Evolutionary conservation across 768 basidiomycete species (phyloP).

Genomic region (Naganishia onofrii): DNA sequence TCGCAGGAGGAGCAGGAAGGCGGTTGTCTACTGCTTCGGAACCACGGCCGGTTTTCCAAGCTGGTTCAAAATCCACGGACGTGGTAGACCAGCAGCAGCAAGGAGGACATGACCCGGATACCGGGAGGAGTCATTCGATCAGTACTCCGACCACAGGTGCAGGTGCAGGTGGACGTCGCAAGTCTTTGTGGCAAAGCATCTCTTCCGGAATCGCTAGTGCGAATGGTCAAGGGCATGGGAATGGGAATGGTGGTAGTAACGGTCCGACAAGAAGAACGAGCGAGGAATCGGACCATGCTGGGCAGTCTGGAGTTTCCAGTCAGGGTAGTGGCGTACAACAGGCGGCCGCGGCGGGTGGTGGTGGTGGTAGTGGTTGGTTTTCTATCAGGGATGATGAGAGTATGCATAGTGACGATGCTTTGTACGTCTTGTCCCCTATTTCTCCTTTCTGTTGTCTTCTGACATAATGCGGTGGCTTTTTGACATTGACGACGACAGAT

Average conservation of each 20-base stretch:
- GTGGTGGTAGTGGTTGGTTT: constrained; percentile 13
- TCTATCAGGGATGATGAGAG: constrained; percentile 12
- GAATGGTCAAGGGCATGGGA: no score
- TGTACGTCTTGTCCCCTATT: not conserved
- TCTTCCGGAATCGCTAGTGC: not conserved
- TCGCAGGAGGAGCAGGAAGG: not conserved
- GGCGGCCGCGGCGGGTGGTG: constrained; percentile 11
- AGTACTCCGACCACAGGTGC: not conserved
- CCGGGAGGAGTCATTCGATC: not conserved
- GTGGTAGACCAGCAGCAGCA: no score
- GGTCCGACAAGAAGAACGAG: not conserved
- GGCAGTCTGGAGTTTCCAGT: constrained; percentile 9
- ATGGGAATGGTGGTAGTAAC: not conserved
- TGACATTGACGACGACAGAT: not conserved
- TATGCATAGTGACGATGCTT: constrained; percentile 4
- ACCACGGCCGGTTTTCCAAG: not conserved
- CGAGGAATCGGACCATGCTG: not conserved
- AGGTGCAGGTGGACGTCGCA: not conserved
- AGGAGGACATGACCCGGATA: no score
- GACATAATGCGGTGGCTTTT: no score
- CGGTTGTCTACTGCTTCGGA: not conserved
- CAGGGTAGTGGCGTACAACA: constrained; percentile 13
- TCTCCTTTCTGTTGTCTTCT: not conserved
- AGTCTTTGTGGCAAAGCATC: not conserved
- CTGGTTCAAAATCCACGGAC: no score